These are phyloP conservation scores for Leccinum subgranulosum DNA, from an alignment of 768 basidiomycete species.

Conservation along the genomic window DNA sequence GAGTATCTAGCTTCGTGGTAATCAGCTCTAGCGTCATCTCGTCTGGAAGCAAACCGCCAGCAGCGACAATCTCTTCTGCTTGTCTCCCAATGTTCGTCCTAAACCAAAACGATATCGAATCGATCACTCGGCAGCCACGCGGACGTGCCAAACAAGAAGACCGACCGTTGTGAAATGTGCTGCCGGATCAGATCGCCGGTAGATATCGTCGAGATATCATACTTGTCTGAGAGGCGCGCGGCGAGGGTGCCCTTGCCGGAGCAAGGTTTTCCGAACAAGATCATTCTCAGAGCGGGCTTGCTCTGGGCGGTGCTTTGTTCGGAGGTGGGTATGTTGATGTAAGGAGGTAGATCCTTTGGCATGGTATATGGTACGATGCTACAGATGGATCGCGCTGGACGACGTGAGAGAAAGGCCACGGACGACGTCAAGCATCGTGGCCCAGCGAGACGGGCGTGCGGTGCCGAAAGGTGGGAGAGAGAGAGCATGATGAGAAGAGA, in stretches of 20 bases:
- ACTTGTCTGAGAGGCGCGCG: constrained; percentile 66
- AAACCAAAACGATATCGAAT: neutral
- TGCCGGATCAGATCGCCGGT: constrained; percentile 83
- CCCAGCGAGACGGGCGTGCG: neutral
- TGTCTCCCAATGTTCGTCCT: constrained; percentile 68
- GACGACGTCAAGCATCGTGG: constrained; percentile 3
- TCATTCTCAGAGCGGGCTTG: constrained; percentile 38
- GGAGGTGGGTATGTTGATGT: constrained; percentile 35
- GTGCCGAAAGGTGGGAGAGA: constrained; percentile 1
- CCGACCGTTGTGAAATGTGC: constrained; percentile 67
- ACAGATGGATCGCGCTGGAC: constrained; percentile 14
- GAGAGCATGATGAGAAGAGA: neutral
- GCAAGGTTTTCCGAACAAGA: constrained; percentile 58
- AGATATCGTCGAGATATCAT: constrained; percentile 69
- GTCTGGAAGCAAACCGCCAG: constrained; percentile 74
- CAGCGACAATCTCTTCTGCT: constrained; percentile 76
- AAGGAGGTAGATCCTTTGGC: constrained; percentile 46
- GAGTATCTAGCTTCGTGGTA: constrained; percentile 59
- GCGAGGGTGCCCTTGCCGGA: constrained; percentile 84
- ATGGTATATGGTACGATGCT: constrained; percentile 20
- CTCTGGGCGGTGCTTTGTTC: constrained; percentile 25
- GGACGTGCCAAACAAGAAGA: neutral
- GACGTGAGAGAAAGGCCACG: neutral
- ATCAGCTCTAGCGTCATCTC: constrained; percentile 76
- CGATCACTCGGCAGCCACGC: neutral